Percentiles rank a stretch among this genome's conserved stretches.
Evolutionary conservation across 2,329 filamentous ascomycete genomes (phyloP).

Genomic region (Ophiosphaerella herpotricha): DNA sequence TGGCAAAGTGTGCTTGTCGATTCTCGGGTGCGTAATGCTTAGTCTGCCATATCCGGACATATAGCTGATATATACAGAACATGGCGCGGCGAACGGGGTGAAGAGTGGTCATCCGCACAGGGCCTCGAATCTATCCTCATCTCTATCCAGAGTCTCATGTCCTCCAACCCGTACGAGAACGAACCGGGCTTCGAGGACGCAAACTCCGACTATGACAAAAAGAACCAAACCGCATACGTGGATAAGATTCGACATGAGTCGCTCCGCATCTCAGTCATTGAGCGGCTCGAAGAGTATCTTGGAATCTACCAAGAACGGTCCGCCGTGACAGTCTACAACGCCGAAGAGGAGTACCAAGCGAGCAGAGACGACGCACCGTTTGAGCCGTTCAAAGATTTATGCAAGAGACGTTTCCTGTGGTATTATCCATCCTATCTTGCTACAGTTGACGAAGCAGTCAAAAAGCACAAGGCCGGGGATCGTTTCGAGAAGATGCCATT

Average conservation of each 20-base stretch:
- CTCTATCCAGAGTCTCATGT: constrained; percentile 96
- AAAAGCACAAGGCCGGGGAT: constrained; percentile 66
- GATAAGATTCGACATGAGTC: constrained; percentile 94
- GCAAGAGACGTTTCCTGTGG: constrained; percentile 92
- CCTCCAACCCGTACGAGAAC: constrained; percentile 90
- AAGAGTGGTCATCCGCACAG: constrained; percentile 96
- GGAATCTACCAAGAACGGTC: constrained; percentile 58
- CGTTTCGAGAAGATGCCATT: constrained; percentile 85
- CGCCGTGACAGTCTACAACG: constrained; percentile 53
- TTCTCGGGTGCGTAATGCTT: constrained; percentile 69
- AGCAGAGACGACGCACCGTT: constrained; percentile 64
- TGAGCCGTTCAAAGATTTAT: constrained; percentile 86
- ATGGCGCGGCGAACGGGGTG: constrained; percentile 87
- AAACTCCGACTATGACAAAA: constrained; percentile 69
- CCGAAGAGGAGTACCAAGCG: constrained; percentile 55
- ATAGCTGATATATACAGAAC: constrained; percentile 62
- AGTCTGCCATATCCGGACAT: background rate
- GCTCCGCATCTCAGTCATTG: constrained; percentile 81
- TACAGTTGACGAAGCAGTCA: constrained; percentile 66
- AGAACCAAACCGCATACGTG: constrained; percentile 74
- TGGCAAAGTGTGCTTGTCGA: constrained; percentile 94
- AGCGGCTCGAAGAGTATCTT: constrained; percentile 80
- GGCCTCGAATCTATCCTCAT: constrained; percentile 92
- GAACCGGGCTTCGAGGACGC: constrained; percentile 90
- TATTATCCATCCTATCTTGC: constrained; percentile 87